These are phyloP conservation scores for Lachancea dasiensis DNA, from an alignment of 805 yeast genomes.

Conservation along the genomic window DNA sequence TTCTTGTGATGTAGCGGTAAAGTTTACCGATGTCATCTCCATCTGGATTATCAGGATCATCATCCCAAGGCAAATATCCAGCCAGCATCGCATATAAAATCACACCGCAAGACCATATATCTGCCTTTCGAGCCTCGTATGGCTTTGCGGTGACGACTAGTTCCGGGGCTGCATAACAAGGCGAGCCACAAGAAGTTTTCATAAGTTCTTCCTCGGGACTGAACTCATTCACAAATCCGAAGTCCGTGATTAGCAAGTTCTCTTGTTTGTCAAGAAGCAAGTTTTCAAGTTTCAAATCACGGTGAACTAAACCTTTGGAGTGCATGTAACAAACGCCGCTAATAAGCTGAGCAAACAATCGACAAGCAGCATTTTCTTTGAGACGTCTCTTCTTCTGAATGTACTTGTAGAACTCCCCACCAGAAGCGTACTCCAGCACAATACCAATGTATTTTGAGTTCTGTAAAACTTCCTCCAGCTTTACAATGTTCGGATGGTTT, in stretches of 20 bases:
- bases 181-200: slow-evolving; percentile 96
- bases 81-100: slow-evolving; percentile 95
- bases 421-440: slow-evolving; percentile 93
- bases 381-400: slow-evolving; percentile 80
- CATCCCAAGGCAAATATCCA: slow-evolving; percentile 96
- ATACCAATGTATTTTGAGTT: slow-evolving; percentile 94
- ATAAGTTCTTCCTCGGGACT: slow-evolving; percentile 58
- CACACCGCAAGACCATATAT: slow-evolving; percentile 96
- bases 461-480: slow-evolving; percentile 86
- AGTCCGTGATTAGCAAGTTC: slow-evolving; percentile 81
- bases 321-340: slow-evolving; percentile 95
- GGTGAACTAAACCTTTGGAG: slow-evolving; percentile 81
- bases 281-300: slow-evolving; percentile 88
- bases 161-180: slow-evolving; percentile 98
- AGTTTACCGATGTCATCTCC: slow-evolving; percentile 88
- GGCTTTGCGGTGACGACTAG: slow-evolving; percentile 81
- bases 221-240: slow-evolving; percentile 90
- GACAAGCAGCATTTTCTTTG: slow-evolving; percentile 81
- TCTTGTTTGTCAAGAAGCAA: slow-evolving; percentile 78
- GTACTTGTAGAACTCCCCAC: slow-evolving; percentile 94
- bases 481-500: slow-evolving; percentile 90
- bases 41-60: slow-evolving; percentile 94
- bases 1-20: slow-evolving; percentile 84
- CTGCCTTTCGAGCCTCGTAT: slow-evolving; percentile 89
- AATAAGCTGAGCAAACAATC: slow-evolving; percentile 85